These are phyloP conservation scores for Macadamia integrifolia DNA, from an alignment of 164 flowering plant species.

Conservation along the genomic window DNA sequence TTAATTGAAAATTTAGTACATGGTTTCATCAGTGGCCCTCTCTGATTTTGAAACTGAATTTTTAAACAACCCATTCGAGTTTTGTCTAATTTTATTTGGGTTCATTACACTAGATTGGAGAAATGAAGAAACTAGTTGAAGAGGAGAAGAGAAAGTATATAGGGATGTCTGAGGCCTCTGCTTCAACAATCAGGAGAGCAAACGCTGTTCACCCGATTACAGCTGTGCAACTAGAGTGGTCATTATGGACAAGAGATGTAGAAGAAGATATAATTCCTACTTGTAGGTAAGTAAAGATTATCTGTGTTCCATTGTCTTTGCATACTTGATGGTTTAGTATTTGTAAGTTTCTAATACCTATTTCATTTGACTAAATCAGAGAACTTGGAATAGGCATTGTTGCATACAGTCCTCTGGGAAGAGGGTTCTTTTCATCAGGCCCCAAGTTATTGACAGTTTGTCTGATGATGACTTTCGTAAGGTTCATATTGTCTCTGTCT, in stretches of 20 bases:
- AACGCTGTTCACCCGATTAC: not conserved
- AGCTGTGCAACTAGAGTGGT: not conserved
- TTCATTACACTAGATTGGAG: not conserved
- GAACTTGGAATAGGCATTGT: conserved; percentile 7
- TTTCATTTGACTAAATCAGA: not conserved
- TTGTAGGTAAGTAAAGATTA: not conserved
- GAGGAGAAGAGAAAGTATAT: not conserved
- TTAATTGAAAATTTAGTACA: too few relatives aligned
- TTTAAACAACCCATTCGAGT: too few relatives aligned
- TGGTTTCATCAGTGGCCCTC: too few relatives aligned
- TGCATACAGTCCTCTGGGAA: conserved; percentile 10
- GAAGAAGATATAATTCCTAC: not conserved
- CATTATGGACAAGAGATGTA: not conserved
- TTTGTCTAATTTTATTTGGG: too few relatives aligned
- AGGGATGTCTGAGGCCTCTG: not conserved
- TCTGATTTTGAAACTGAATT: too few relatives aligned
- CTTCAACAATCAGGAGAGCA: not conserved
- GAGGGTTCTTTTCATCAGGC: conserved; percentile 8
- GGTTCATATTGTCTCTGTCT: not conserved
- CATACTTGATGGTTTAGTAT: not conserved
- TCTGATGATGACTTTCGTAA: not conserved
- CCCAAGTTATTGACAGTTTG: not conserved
- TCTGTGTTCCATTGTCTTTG: not conserved
- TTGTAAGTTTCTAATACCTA: not conserved
- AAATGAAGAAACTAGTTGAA: not conserved